Evolutionary conservation across 495 filamentous ascomycete genomes (phyloP).

Genomic region (Cenococcum geophilum): DNA sequence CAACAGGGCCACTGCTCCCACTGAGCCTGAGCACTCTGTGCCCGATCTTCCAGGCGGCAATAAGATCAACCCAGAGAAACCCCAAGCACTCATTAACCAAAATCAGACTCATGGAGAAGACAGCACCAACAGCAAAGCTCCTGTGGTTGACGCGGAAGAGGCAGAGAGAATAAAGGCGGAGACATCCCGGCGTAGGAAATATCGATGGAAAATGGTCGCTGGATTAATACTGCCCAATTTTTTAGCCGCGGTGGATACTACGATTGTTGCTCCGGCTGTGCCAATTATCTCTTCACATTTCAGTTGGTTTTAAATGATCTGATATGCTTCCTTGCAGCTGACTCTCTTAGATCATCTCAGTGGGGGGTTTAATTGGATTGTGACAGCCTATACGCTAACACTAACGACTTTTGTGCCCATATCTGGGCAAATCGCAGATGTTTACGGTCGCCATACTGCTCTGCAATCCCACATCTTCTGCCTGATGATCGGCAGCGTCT

Average conservation of each 20-base stretch:
- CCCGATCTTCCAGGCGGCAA: constrained; percentile 7
- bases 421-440: constrained; percentile 54
- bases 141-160: background rate
- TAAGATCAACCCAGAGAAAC: background rate
- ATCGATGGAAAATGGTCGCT: constrained; percentile 50
- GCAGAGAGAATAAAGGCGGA: constrained; percentile 7
- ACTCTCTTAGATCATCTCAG: constrained; percentile 44
- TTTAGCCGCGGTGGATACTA: constrained; percentile 47
- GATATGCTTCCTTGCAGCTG: constrained; percentile 4
- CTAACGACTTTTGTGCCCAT: constrained; percentile 56
- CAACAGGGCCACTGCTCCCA: constrained; percentile 6
- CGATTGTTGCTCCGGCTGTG: constrained; percentile 54
- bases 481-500: constrained; percentile 47
- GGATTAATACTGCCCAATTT: constrained; percentile 47
- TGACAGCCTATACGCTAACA: constrained; percentile 57
- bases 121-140: background rate
- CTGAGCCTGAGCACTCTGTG: constrained; percentile 11
- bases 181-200: constrained; percentile 23
- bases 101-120: background rate
- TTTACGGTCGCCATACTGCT: constrained; percentile 50
- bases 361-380: constrained; percentile 56
- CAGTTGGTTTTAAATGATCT: constrained; percentile 35
- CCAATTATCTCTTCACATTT: constrained; percentile 56
- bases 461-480: constrained; percentile 45
- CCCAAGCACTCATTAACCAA: background rate